phyloP scores from a whole-genome alignment of 345 rosid species.

The Hibiscus mutabilis region DNA sequence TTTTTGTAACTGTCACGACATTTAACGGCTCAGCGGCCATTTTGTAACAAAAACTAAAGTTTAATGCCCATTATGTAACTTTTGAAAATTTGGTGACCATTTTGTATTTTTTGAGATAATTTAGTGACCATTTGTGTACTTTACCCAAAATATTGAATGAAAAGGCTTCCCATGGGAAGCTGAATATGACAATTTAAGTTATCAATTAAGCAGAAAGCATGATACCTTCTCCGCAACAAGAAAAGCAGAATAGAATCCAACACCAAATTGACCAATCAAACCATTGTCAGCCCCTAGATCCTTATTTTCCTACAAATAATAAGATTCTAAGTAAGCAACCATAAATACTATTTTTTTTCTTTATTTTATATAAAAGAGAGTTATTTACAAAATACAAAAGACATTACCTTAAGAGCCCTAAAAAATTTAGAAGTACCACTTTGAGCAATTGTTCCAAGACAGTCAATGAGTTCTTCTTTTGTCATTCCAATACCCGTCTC shows the following conservation, averaged over 20 bases:
- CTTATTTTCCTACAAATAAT: constrained; percentile 59
- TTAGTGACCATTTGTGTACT: too few relatives aligned
- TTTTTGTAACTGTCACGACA: too few relatives aligned
- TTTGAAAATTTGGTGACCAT: too few relatives aligned
- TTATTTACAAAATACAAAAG: background rate
- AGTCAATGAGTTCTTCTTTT: constrained; percentile 83
- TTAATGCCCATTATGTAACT: too few relatives aligned
- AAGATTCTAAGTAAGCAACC: background rate
- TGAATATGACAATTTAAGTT: background rate
- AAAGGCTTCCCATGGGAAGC: background rate
- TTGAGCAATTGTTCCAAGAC: constrained; percentile 99
- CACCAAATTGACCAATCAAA: constrained; percentile 97
- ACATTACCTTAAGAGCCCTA: constrained; percentile 73
- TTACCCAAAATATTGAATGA: background rate
- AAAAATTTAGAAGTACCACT: constrained; percentile 93
- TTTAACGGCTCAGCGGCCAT: too few relatives aligned
- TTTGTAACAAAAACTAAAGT: too few relatives aligned
- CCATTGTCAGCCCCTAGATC: constrained; percentile 80
- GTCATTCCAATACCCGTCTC: constrained; percentile 99
- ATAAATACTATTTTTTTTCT: background rate
- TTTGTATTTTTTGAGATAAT: too few relatives aligned
- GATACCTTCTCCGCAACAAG: constrained; percentile 88
- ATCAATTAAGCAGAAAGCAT: background rate
- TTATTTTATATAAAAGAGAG: background rate
- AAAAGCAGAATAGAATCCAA: constrained; percentile 97